These are phyloP conservation scores for Sicyos baderoa DNA, from an alignment of 306 rosid genomes.

Conservation along the genomic window DNA sequence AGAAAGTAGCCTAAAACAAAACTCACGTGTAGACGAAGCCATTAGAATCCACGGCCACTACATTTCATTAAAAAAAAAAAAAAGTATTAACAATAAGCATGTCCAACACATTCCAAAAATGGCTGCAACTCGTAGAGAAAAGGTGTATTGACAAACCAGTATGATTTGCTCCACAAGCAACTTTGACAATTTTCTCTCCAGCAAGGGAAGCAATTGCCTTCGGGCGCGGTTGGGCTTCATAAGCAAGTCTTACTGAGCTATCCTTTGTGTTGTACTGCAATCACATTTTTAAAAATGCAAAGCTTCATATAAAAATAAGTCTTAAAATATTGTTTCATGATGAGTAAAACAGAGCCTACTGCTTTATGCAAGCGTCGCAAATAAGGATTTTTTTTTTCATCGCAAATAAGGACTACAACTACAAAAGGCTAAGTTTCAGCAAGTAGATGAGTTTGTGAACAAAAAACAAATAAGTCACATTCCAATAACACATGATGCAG, in stretches of 20 bases:
- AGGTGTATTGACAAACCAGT: conserved; percentile 40
- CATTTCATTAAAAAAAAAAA: conserved; percentile 27
- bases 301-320: not conserved
- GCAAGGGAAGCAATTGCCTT: conserved; percentile 72
- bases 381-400: not conserved
- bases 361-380: not conserved
- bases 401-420: not conserved
- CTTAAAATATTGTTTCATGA: not conserved
- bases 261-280: conserved; percentile 90
- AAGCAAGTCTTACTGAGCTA: conserved; percentile 84
- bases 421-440: not conserved
- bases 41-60: conserved; percentile 88
- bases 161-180: conserved; percentile 90
- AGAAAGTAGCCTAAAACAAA: conserved; percentile 14
- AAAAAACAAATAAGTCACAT: not conserved
- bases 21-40: conserved; percentile 94
- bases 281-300: conserved; percentile 24
- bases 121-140: not conserved
- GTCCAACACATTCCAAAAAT: not conserved
- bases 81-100: not conserved
- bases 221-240: conserved; percentile 97
- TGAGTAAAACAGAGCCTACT: not conserved
- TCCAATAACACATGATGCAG: not conserved
- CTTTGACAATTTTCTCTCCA: conserved; percentile 77
- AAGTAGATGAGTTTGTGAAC: not conserved